Conservation (phyloP, 345 rosid species). For the Ceriops tagal region DNA sequence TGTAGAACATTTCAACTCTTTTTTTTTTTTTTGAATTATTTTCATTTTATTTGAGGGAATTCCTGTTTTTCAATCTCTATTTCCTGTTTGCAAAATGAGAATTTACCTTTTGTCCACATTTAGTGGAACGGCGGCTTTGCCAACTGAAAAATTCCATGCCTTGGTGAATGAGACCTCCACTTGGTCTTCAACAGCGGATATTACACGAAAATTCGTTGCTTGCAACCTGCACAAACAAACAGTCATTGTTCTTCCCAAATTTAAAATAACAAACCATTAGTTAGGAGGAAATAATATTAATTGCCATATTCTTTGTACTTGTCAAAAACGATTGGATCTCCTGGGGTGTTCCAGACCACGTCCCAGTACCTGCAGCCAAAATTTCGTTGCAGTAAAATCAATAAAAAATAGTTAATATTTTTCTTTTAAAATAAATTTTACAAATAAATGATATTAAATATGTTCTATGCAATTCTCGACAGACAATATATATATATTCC, state of each 20-base stretch:
- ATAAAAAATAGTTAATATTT: too few species aligned
- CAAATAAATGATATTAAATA: too few species aligned
- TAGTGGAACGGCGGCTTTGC: slow-evolving; percentile 43
- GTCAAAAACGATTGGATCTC: slow-evolving; percentile 13
- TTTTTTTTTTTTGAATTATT: too few species aligned
- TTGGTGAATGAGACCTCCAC: slow-evolving; percentile 25
- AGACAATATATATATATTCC: too few species aligned
- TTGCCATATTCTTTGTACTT: slow-evolving; percentile 13
- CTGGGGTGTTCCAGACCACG: slow-evolving; percentile 31
- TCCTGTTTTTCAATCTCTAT: too few species aligned
- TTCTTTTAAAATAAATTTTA: too few species aligned
- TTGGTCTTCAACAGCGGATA: slow-evolving; percentile 13
- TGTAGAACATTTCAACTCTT: too few species aligned
- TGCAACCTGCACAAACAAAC: background rate
- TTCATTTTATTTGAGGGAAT: background rate
- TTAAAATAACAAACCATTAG: background rate
- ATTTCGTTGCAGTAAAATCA: too few species aligned
- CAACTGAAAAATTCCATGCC: slow-evolving; percentile 29
- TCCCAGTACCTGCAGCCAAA: slow-evolving; percentile 28
- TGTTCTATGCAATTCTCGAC: too few species aligned
- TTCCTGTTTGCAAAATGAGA: background rate
- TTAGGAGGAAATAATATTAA: background rate
- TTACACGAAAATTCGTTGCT: slow-evolving; percentile 6
- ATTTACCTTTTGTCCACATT: slow-evolving; percentile 79
- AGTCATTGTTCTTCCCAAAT: background rate